Percentiles rank a stretch among this genome's conserved stretches.
These are phyloP conservation scores for Hydrangea macrophylla DNA, from an alignment of 148 eudicot genomes.

Conservation along the genomic window DNA sequence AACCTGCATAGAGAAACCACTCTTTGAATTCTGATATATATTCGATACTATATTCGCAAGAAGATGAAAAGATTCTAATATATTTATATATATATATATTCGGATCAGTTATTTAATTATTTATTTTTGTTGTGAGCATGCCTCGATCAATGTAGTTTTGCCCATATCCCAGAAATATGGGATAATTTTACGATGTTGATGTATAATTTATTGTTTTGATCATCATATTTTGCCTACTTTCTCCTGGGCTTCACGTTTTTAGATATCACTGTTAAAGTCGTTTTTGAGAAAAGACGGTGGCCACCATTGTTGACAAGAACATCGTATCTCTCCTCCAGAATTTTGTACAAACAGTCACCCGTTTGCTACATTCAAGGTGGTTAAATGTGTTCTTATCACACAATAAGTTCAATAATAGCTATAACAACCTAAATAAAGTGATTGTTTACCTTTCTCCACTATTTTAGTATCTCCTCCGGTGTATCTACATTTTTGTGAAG, in stretches of 20 bases:
- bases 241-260: not conserved
- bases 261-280: not conserved
- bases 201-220: not conserved
- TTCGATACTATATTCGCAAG: not conserved
- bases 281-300: not conserved
- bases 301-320: too few species aligned
- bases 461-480: not conserved
- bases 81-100: too few species aligned
- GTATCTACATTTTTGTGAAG: not conserved
- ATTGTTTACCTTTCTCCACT: not conserved
- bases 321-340: not conserved
- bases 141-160: not conserved
- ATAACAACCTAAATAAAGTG: not conserved
- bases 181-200: not conserved
- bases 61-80: not conserved
- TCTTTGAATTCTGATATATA: not conserved
- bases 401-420: not conserved
- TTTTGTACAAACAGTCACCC: not conserved
- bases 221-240: not conserved
- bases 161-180: not conserved
- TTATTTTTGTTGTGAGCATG: not conserved
- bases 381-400: not conserved
- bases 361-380: conserved; percentile 3
- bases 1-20: conserved; percentile 28
- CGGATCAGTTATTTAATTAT: too few species aligned